phyloP scores from a whole-genome alignment of 2,329 filamentous ascomycete genomes.

The Hymenoscyphus occultus region DNA sequence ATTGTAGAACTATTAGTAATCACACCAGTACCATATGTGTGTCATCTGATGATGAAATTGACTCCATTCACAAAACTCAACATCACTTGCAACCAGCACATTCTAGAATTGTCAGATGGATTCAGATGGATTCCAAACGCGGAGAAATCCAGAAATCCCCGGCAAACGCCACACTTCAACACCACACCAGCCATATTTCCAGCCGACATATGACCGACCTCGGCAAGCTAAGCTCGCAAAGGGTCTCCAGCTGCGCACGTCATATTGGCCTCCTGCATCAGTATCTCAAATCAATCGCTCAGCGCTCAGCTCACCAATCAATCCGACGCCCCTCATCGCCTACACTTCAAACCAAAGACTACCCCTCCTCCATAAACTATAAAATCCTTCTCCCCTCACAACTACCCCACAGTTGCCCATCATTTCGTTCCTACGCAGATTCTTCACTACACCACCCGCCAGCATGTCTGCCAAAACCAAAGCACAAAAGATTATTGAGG shows the following conservation, averaged over 20 bases:
- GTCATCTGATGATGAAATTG: background rate
- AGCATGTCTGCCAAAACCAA: conserved; percentile 81
- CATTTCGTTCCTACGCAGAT: conserved; percentile 67
- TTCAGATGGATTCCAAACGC: no score
- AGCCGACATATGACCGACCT: background rate
- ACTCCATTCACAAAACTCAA: background rate
- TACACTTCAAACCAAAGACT: background rate
- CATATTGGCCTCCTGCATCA: background rate
- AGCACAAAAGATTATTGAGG: conserved; percentile 81
- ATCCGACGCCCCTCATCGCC: background rate
- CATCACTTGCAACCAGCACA: background rate
- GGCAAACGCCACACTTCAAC: no score
- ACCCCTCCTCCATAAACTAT: conserved; percentile 2
- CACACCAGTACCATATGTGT: background rate
- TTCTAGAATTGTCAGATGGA: background rate
- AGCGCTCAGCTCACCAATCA: conserved; percentile 5
- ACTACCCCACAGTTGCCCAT: conserved; percentile 29
- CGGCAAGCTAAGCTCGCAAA: background rate
- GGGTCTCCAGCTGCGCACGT: background rate
- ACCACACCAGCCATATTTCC: background rate
- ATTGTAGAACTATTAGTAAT: background rate
- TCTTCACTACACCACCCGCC: conserved; percentile 66
- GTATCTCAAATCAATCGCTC: conserved; percentile 1
- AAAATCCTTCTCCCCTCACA: conserved; percentile 12
- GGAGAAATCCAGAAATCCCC: no score